Percentiles rank a stretch among this genome's conserved stretches.
Conservation (phyloP, 2,329 filamentous ascomycete genomes). For the Diaporthe eres region DNA sequence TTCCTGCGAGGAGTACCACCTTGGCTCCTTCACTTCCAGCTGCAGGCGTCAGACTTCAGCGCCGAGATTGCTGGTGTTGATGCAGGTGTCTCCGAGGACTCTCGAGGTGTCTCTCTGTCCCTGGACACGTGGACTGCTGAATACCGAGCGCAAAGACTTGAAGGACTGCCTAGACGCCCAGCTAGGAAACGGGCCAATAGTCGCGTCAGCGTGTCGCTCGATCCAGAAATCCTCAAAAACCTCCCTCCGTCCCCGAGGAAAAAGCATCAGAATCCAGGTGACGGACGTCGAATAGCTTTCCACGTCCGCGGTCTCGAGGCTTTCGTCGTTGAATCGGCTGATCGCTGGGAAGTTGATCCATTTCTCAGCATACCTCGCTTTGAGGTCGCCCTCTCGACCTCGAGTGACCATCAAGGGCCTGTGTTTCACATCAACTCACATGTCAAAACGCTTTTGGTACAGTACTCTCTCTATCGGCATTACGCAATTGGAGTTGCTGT, state of each 20-base stretch:
- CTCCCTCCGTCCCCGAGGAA: constrained; percentile 67
- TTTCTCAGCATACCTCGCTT: constrained; percentile 90
- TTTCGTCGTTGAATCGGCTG: constrained; percentile 89
- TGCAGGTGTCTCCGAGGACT: constrained; percentile 83
- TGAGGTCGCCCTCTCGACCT: constrained; percentile 87
- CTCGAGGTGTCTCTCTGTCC: constrained; percentile 86
- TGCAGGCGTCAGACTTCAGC: constrained; percentile 91
- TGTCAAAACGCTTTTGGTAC: constrained; percentile 82
- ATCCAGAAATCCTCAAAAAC: constrained; percentile 72
- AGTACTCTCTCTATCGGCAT: constrained; percentile 94
- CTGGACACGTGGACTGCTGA: constrained; percentile 90
- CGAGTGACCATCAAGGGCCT: constrained; percentile 88
- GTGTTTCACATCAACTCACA: constrained; percentile 89
- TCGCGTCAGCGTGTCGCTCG: constrained; percentile 76
- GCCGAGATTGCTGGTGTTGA: constrained; percentile 93
- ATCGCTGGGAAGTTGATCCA: constrained; percentile 86
- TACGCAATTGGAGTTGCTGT: constrained; percentile 89
- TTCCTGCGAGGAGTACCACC: constrained; percentile 83
- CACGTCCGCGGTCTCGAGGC: constrained; percentile 89
- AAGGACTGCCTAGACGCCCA: constrained; percentile 70
- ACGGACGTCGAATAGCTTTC: constrained; percentile 85
- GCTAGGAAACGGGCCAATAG: constrained; percentile 81
- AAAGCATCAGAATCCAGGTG: constrained; percentile 71
- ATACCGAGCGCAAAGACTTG: constrained; percentile 86
- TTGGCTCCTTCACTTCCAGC: constrained; percentile 87